Base-by-base conservation (phyloP, 1,139 yeast species). In the Meyerozyma guilliermondii region DNA sequence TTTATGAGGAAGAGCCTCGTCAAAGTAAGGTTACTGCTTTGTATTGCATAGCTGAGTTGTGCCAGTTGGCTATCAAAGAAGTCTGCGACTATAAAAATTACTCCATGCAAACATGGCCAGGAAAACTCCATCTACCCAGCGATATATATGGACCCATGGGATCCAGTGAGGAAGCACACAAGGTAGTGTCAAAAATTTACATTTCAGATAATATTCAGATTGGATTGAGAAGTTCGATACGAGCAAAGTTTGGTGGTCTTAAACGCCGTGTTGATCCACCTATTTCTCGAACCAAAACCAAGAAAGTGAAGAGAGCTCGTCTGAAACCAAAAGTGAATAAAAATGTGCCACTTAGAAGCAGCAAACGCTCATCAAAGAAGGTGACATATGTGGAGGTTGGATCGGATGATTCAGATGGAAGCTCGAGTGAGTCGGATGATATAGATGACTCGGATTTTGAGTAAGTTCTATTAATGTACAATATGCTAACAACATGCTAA, bases 81-180 rank as follows among this genome's bases (percentile, higher is more conserved):
- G 64, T 77, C 33, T 79, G 84, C 39, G 83, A 78, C 35, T 56
- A 60, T 14, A 79, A 74, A 53, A 72, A 71, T 40, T 87, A 96
- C 95, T 76, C 77, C 18, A 68, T 86, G 47, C 78, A 81, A 27
- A 80, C 91, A 0, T 89, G 92, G 81, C 95, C 96, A 0, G 94
- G 92, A 1, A 84, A 82, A 51, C 60, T 85, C 24, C 77, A 77
- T 29, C 62, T 88, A 23, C 83, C 94, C 0, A 62, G 71, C 10
- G 95, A 87, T 53, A 61, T 85, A 9, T 87, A 73, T 60, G 65
- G 71, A 10, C 80, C 86, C 1, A 81, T 83, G 73, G 58, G 65
- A 2, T 61, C 69, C 35, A 55, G 68, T 7, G 55, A 59, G 23
- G 78, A 73, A 48, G 77, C 78, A 1, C 78, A 74, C 47, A 54